Percentiles rank a stretch among this genome's conserved stretches.
Conservation (phyloP, 768 basidiomycete species). For the Tricholoma saponaceum region DNA sequence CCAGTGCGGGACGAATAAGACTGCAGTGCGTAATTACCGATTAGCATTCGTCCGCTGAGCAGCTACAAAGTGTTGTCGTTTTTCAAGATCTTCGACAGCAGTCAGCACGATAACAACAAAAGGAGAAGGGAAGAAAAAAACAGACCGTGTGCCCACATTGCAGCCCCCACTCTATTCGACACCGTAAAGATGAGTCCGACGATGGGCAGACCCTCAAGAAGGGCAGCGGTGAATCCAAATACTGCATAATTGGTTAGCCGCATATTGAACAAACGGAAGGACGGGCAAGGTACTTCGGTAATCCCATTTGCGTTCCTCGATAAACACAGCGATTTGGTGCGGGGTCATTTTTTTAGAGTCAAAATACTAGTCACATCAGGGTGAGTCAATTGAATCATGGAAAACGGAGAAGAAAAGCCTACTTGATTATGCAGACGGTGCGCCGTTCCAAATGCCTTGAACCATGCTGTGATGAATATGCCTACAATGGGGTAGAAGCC, state of each 20-base stretch:
- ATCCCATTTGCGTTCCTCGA: conserved; percentile 89
- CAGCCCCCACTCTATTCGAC: conserved; percentile 86
- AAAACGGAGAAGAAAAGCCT: conserved; percentile 16
- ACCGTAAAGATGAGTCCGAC: conserved; percentile 78
- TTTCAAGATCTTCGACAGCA: conserved; percentile 53
- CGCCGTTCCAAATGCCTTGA: conserved; percentile 67
- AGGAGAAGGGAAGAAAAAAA: conserved; percentile 6
- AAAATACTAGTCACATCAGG: conserved; percentile 61
- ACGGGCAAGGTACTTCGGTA: conserved; percentile 54
- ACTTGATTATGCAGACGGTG: conserved; percentile 68
- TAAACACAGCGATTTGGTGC: conserved; percentile 65
- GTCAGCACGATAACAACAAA: not conserved
- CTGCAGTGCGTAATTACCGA: not conserved
- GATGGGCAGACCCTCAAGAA: conserved; percentile 80
- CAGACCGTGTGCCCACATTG: conserved; percentile 89
- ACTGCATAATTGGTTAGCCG: conserved; percentile 35
- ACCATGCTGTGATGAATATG: conserved; percentile 51
- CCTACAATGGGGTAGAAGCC: conserved; percentile 70
- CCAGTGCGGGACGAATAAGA: not conserved
- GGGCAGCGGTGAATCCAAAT: conserved; percentile 82
- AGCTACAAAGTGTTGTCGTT: conserved; percentile 47
- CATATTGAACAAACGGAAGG: not conserved
- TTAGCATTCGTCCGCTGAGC: not conserved
- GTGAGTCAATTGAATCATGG: conserved; percentile 2
- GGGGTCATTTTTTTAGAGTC: conserved; percentile 78